Conservation (phyloP, 1,284 basidiomycete genomes). For the Apiotrichum sp. region DNA sequence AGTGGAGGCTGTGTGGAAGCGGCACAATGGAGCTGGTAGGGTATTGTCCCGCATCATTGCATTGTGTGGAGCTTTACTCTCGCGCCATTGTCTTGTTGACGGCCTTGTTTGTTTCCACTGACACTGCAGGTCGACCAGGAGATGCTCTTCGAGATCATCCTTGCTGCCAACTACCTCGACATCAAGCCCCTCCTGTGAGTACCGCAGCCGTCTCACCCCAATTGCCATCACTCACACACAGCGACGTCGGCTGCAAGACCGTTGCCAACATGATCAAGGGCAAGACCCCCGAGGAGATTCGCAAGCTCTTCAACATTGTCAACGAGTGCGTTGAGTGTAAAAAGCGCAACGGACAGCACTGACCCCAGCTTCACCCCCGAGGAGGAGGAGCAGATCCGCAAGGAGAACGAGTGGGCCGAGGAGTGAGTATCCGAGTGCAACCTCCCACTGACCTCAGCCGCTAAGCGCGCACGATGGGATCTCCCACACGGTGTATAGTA, state of each 20-base stretch:
- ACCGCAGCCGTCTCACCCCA: neutral
- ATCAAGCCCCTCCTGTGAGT: conserved; percentile 95
- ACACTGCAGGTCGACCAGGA: conserved; percentile 67
- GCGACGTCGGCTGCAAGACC: conserved; percentile 99
- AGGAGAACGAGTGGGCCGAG: conserved; percentile 79
- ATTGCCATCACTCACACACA: conserved; percentile 34
- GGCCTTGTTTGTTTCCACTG: neutral
- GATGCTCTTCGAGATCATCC: conserved; percentile 91
- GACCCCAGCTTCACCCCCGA: conserved; percentile 77
- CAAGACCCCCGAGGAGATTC: conserved; percentile 81
- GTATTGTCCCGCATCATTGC: no score
- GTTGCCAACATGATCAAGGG: conserved; percentile 98
- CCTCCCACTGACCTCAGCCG: conserved; percentile 1
- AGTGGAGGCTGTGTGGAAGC: no score
- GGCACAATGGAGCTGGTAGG: neutral
- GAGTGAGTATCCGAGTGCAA: conserved; percentile 34
- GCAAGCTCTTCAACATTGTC: conserved; percentile 88
- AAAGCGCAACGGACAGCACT: conserved; percentile 1
- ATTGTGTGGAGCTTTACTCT: no score
- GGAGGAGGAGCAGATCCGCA: conserved; percentile 99
- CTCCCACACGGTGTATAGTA: neutral
- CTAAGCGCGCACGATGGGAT: neutral
- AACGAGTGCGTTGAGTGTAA: conserved; percentile 57
- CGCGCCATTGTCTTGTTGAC: neutral
- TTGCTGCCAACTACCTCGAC: conserved; percentile 99